Base-by-base conservation (phyloP, 2,329 filamentous ascomycete genomes). In the Cladosporium halotolerans region DNA sequence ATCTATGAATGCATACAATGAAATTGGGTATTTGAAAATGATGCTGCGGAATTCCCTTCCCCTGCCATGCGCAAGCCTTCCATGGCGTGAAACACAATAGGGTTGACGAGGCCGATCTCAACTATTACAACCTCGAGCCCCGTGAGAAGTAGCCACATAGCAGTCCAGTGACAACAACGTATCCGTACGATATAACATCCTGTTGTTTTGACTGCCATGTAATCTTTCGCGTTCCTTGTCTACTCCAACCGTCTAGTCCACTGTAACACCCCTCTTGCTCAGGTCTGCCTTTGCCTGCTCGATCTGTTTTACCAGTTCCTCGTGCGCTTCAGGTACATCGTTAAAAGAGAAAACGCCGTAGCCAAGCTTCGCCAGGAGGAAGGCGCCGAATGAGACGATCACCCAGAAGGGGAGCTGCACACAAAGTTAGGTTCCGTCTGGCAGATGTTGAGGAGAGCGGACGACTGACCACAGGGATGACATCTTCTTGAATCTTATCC, bases 281-380 rank as follows among this genome's bases (percentile, higher is more conserved):
- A 95, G 73, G 63, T 95, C 89, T 57, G 74, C 75, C 75, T 86
- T 85, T 58, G 89, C 89, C 70, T 84, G 62, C 58, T 89, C 80
- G 67, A 95, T 93, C 74, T 97, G 88, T 63, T 75, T 77, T 79
- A 93, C 89, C 63, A 99, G 76, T 74, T 96, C 91, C 69, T 85
- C 82, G 73, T 97, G 87, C 49, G 93, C 93, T 57, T 89, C 81
- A 52, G 92, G 91, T 45, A 95, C 89, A 72, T 97, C 91, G 77
- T 96, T 93, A 80, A 99, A 99, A 54, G 89, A 96, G 69, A 96
- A 79, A 63, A 99, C 88, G 60, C 93, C 93, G 76, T 84, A 87
- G 65, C 93, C 93, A 58, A 99, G 86, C 64, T 89, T 89, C 76
- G 86, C 89, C 60, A 99, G 85, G 16, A 99, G 85, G 73, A 90